Evolutionary conservation across 106 monocot genomes (phyloP), one percentile per base, ranked within the genome.

Genomic region (Dendrobium huoshanense): DNA sequence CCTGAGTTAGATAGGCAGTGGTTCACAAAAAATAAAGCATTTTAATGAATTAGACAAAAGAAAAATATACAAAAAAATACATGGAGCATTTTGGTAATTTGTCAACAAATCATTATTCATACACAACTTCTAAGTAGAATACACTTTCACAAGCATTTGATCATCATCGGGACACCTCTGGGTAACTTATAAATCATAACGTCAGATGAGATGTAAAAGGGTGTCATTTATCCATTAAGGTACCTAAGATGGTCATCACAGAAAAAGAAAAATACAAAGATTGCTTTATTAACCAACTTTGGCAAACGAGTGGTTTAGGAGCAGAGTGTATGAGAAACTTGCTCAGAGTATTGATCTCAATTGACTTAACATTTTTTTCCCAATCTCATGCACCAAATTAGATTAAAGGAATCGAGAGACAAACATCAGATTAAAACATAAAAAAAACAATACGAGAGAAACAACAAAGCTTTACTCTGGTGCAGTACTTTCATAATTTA

Each of bases 1-100:
- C 83, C 94, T 94, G 77, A 24, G 19, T 76, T 76, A 49, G 51
- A 49, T 7, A 27, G 41, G 13, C 6, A 13, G 5, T 25, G 13
- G 51, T 3, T 51, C 22, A 11, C 41, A 42, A 19, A 1, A 74
- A 74, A 74, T 11, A 74, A 74, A 74, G 20, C 10, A 33, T 70
- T 70, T 70, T 29, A 33, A 70, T 65, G 4, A 37, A 29, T 15
- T 70, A 8, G 37, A 70, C 22, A 51, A 13, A 51, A 51, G 25
- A 65, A 65, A 65, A 65, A 6, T 6, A 5, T n/a, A 9, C 9
- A 70, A 70, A 70, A 33, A 70, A 33, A 16, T 11, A 7, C 33
- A 61, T 70, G 31, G 37, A 70, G 2, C 16, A 70, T 70, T 29
- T 9, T 70, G 37, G 70, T 29, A 22, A 70, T 16, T 65, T 33